phyloP scores from a whole-genome alignment of 306 rosid species.

The Acacia crassicarpa region DNA sequence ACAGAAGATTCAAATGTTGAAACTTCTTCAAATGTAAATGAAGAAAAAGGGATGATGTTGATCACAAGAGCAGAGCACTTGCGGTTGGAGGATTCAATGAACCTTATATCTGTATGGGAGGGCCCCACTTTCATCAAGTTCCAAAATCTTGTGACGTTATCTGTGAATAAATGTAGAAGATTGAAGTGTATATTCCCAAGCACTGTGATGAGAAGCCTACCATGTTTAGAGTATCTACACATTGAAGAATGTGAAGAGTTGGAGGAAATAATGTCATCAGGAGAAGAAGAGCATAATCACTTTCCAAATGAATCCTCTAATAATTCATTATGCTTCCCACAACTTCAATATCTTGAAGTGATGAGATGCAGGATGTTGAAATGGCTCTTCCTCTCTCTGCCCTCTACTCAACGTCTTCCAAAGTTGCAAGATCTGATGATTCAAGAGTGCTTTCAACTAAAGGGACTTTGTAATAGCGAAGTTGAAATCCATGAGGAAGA shows the following conservation, averaged over 20 bases:
- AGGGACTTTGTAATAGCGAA: not conserved
- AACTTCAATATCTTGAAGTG: accelerated
- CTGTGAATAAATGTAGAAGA: not conserved
- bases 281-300: not conserved
- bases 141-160: not conserved
- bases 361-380: not conserved
- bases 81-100: not conserved
- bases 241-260: not conserved
- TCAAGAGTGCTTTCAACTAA: not conserved
- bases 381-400: not conserved
- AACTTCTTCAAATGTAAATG: not conserved
- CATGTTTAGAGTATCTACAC: accelerated
- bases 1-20: not conserved
- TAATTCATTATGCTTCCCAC: not conserved
- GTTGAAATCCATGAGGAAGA: not conserved
- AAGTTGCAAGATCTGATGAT: accelerated
- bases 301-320: not conserved
- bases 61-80: not conserved
- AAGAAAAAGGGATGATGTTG: not conserved
- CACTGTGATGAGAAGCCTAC: not conserved
- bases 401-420: not conserved
- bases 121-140: not conserved
- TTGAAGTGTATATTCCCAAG: not conserved
- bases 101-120: not conserved
- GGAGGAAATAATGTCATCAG: not conserved